Evolutionary conservation across 768 basidiomycete species (phyloP), one percentile per base, ranked within the genome.

Genomic region (Boletales sp.): DNA sequence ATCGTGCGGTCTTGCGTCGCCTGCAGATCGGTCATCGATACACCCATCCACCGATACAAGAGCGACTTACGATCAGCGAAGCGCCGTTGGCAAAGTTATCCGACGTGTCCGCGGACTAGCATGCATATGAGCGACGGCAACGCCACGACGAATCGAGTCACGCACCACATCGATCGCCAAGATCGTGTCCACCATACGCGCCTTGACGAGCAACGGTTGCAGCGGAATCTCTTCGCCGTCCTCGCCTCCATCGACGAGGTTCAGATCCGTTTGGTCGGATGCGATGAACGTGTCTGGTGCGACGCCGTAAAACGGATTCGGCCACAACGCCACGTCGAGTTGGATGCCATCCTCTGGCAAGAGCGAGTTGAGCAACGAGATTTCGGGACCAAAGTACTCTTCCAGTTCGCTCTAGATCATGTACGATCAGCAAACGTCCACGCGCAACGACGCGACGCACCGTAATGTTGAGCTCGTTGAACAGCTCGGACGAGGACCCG

Each of bases 141-240:
- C 24, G 24, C 34, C 4, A 10, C 1, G 3, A 31, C 5, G 17
- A 6, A 10, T 0, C 1, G 8, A 39, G 15, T 2, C 1, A 51
- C 70, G 48, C 58, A 67, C 61, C 10, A 67, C 70, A 57, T 82
- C 81, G 40, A 81, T 72, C 0, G 77, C 78, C 30, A 82, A 42
- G 55, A 82, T 75, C 8, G 72, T 69, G 50, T 82, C 81, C 45
- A 81, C 57, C 0, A 57, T 64, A 39, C 80, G 74, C 19, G 69
- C 68, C 35, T 71, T 64, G 42, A 78, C 71, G 12, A 81, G 69
- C 35, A 82, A 68, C 2, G 81, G 81, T 43, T 76, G 74, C 15
- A 80, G 29, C 4, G 80, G 78, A 34, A 79, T 63, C 43, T 74
- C 56, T 53, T 76, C 69, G 13, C 74, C 74, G 39, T 73, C 66